Base-by-base conservation (phyloP, 202 grass and related monocot genomes). In the Schoenoplectus tabernaemontani region DNA sequence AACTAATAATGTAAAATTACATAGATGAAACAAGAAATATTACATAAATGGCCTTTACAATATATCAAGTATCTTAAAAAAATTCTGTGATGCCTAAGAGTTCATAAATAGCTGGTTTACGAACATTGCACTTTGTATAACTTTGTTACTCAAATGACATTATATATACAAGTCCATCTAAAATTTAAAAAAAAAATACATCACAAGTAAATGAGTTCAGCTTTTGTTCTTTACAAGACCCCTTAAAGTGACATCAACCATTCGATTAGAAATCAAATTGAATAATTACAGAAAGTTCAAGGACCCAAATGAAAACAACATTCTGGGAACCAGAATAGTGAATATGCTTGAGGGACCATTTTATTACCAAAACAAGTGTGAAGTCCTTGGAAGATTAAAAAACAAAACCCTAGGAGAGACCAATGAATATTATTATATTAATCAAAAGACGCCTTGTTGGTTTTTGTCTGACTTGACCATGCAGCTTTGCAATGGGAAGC, bases 391-490 rank as follows among this genome's bases (percentile, higher is more conserved):
- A 79, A 64, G 57, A 63, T 44, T 23, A 57, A 79, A 79, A 63
- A 79, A 12, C 59, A 80, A 80, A 44, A 12, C 59, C 77, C 77
- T 64, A 80, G 77, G 58, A 63, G 58, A 44, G 77, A 64, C 77
- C 58, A 80, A 65, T 80, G 59, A 47, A 80, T 48, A 48, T n/a
- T n/a, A n/a, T n/a, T 48, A 48, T 51, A 80, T 64, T 80, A 62
- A 65, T 63, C 58, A 80, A 78, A 59, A 32, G 58, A 74, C 59
- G 37, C 20, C 57, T 65, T 65, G 57, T 80, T 80, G 57, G 76
- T 57, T 78, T 41, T 60, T 78, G 75, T 60, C 75, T 78, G 76
- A 47, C 43, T 80, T 48, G 57, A 47, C 64, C 77, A 80, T 64
- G 59, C 60, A 50, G 41, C 43, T 15, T 47, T 80, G 77, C 77